A percentile compares a stretch with the other conserved stretches of the same genome.
Evolutionary conservation across 2,329 filamentous ascomycete genomes (phyloP).

Genomic region (Intubia oerlemansii): DNA sequence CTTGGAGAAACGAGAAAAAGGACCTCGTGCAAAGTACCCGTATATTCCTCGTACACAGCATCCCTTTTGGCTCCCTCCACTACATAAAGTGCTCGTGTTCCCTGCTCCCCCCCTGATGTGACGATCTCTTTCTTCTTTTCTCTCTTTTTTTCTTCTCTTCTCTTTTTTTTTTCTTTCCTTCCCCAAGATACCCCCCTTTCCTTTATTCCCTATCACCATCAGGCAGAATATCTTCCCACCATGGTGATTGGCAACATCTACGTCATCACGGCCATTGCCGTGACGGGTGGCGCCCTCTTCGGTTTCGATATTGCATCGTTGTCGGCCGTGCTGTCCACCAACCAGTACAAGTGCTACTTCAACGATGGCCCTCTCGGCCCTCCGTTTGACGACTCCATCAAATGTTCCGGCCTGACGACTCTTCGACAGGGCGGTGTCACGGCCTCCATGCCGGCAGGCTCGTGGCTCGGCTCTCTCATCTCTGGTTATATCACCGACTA

Average conservation of each 20-base stretch:
- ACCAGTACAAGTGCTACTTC: constrained; percentile 21
- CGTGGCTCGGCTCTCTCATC: constrained; percentile 39
- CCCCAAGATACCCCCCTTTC: too few species aligned
- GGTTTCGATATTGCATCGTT: constrained; percentile 24
- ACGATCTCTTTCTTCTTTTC: too few species aligned
- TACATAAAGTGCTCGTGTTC: too few species aligned
- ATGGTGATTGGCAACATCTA: constrained; percentile 17
- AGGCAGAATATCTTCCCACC: too few species aligned
- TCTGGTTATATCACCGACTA: constrained; percentile 38
- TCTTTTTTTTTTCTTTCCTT: too few species aligned
- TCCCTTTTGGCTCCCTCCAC: too few species aligned
- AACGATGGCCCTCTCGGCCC: constrained; percentile 16
- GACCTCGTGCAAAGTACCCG: too few species aligned
- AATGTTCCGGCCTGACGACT: constrained; percentile 4
- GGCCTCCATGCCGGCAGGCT: constrained; percentile 50
- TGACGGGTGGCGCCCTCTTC: constrained; percentile 19
- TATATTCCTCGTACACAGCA: too few species aligned
- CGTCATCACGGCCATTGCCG: constrained; percentile 20
- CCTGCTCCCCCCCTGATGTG: too few species aligned
- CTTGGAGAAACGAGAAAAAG: too few species aligned
- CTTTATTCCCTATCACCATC: too few species aligned
- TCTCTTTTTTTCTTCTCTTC: too few species aligned
- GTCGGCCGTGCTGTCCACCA: constrained; percentile 20
- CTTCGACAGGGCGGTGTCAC: constrained; percentile 38
- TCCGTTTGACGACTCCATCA: constrained; percentile 1